These are phyloP conservation scores for Brassica napus DNA, from an alignment of 345 rosid species.

Conservation along the genomic window Da-Ae NC_063444.1:749001-749500, in stretches of 20 bases:
- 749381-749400: conserved; percentile 6
- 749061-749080: neutral
- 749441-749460: conserved; percentile 35
- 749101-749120: neutral
- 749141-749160: neutral
- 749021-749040: neutral
- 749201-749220: conserved; percentile 13
- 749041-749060: neutral
- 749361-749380: neutral
- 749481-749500: conserved; percentile 36
- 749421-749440: conserved; percentile 38
- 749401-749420: conserved; percentile 9
- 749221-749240: conserved; percentile 15
- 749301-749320: conserved; percentile 29
- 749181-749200: conserved; percentile 8
- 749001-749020: neutral
- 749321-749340: conserved; percentile 24
- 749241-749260: neutral
- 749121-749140: neutral
- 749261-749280: neutral
- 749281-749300: conserved; percentile 28
- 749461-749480: conserved; percentile 9
- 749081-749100: neutral
- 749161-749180: neutral
- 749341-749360: conserved; percentile 27